Conservation (phyloP, 1,284 basidiomycete species). For the Melanopsichium pennsylvanicum region DNA sequence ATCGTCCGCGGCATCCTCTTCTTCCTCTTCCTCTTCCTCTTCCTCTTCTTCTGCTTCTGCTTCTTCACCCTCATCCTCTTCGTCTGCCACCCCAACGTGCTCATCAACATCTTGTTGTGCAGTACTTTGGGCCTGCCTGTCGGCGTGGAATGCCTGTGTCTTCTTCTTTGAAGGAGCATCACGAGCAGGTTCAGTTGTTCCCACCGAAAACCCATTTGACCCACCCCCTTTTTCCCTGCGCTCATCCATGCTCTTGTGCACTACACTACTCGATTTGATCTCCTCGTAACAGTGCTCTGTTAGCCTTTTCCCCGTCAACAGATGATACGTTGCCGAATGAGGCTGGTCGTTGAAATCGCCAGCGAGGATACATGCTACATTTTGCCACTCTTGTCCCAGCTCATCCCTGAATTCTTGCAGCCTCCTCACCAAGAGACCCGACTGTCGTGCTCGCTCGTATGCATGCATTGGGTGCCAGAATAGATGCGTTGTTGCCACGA, state of each 20-base stretch:
- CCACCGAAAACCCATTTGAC: slow-evolving; percentile 32
- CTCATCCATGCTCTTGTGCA: slow-evolving; percentile 80
- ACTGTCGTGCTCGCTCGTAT: slow-evolving; percentile 83
- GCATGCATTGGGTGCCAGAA: slow-evolving; percentile 86
- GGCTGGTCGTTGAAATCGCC: slow-evolving; percentile 96
- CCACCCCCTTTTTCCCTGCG: slow-evolving; percentile 43
- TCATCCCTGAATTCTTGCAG: slow-evolving; percentile 70
- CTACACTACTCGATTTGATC: slow-evolving; percentile 76
- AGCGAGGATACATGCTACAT: slow-evolving; percentile 82
- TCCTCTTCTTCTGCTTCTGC: slow-evolving; percentile 66
- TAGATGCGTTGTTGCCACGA: slow-evolving; percentile 83
- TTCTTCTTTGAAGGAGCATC: slow-evolving; percentile 36
- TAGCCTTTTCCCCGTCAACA: slow-evolving; percentile 72
- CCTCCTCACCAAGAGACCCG: slow-evolving; percentile 73
- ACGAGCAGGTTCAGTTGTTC: slow-evolving; percentile 53
- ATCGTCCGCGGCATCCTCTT: slow-evolving; percentile 67
- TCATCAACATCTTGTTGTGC: slow-evolving; percentile 6
- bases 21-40: slow-evolving; percentile 25
- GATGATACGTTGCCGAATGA: slow-evolving; percentile 81
- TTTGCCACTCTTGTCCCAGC: slow-evolving; percentile 67
- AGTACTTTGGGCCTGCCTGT: background rate
- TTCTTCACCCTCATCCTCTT: slow-evolving; percentile 11
- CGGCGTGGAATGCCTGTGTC: slow-evolving; percentile 60
- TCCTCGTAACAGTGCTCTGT: slow-evolving; percentile 67
- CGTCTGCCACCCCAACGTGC: slow-evolving; percentile 5